Conservation (phyloP, 225 moss, liverwort and hornwort genomes). For the Marchantia paleacea region DNA sequence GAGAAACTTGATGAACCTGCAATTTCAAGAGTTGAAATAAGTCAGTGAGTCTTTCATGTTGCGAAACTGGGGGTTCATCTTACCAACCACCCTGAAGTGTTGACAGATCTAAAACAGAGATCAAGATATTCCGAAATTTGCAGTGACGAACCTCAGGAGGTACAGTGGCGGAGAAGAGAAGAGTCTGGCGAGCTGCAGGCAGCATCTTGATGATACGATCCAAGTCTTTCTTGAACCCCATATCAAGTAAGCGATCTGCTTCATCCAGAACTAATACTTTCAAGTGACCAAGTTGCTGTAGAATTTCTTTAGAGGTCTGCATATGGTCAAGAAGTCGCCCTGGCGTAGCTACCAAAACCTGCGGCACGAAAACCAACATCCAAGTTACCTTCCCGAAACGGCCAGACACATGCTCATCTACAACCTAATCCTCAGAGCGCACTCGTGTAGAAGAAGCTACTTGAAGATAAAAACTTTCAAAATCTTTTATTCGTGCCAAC, state of each 20-base stretch:
- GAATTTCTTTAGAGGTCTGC: conserved; percentile 51
- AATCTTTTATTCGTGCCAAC: too few species aligned
- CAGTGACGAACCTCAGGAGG: conserved; percentile 64
- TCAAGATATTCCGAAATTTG: background rate
- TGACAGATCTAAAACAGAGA: background rate
- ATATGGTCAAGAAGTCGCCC: conserved; percentile 95
- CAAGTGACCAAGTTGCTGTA: conserved; percentile 63
- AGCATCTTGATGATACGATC: conserved; percentile 77
- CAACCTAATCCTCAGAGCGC: background rate
- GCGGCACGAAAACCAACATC: background rate
- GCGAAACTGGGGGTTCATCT: background rate
- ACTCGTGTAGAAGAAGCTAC: background rate
- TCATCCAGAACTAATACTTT: conserved; percentile 94
- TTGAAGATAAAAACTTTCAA: background rate
- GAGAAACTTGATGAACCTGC: conserved; percentile 76
- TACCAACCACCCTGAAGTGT: background rate
- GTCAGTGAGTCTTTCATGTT: too few species aligned
- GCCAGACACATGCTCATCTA: background rate
- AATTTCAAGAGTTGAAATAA: background rate
- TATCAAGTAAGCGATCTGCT: conserved; percentile 91
- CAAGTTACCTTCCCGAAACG: background rate
- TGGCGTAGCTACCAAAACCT: conserved; percentile 93
- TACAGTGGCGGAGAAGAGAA: conserved; percentile 91
- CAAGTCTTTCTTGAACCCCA: conserved; percentile 93
- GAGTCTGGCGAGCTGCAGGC: conserved; percentile 71